A percentile compares a stretch with the other conserved stretches of the same genome.
These are phyloP conservation scores for Pseudonectria buxi DNA, from an alignment of 2,329 filamentous ascomycete species.

Conservation along the genomic window DNA sequence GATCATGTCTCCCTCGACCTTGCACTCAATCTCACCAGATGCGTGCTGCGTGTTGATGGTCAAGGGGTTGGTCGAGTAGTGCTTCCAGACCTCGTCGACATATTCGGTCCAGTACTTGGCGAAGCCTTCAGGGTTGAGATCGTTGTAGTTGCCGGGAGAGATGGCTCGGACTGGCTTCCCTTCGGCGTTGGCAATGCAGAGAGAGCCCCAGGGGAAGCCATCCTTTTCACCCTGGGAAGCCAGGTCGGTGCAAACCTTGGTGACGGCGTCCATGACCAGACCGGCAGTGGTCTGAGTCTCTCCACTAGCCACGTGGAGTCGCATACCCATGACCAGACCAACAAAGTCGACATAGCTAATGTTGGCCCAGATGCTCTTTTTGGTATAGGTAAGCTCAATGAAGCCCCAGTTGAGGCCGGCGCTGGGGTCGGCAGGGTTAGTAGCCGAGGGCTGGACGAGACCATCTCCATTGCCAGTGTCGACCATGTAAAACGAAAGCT, in stretches of 20 bases:
- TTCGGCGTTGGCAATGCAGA: conserved; percentile 33
- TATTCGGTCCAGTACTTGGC: conserved; percentile 38
- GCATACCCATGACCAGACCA: conserved; percentile 44
- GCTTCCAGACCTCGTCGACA: conserved; percentile 39
- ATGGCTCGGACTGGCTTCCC: conserved; percentile 38
- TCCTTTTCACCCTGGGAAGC: conserved; percentile 30
- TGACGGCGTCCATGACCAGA: conserved; percentile 29
- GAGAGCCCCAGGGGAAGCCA: conserved; percentile 35
- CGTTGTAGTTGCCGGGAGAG: conserved; percentile 36
- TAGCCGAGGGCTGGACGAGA: conserved; percentile 43
- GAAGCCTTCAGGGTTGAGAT: conserved; percentile 29
- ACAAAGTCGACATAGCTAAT: conserved; percentile 47
- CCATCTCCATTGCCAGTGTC: conserved; percentile 23
- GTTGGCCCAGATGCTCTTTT: conserved; percentile 38
- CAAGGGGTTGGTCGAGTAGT: conserved; percentile 32
- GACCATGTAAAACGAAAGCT: conserved; percentile 37
- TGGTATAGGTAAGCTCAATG: conserved; percentile 40
- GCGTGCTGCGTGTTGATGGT: conserved; percentile 37
- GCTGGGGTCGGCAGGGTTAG: conserved; percentile 37
- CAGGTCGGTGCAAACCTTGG: conserved; percentile 35
- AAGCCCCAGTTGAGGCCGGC: conserved; percentile 42
- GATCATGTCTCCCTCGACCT: conserved; percentile 28
- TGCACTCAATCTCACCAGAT: conserved; percentile 34
- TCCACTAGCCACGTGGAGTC: conserved; percentile 31
- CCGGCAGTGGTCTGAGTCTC: conserved; percentile 33